phyloP scores from a whole-genome alignment of 257 asterid genomes.

The Nicotiana undulata region DNA sequence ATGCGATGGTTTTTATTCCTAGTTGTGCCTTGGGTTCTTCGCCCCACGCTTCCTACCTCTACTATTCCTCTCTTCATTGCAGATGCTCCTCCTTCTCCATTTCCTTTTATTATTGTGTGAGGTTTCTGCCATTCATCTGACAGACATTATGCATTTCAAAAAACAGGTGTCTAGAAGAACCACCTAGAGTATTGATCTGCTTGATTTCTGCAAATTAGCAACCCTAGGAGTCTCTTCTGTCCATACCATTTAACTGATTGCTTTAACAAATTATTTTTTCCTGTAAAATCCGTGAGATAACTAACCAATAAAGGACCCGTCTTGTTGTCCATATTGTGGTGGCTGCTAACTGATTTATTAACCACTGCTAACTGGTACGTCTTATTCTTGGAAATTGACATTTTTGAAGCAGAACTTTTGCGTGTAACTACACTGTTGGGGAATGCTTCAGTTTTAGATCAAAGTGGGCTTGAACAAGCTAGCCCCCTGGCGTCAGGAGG shows the following conservation, averaged over 20 bases:
- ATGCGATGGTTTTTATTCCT: not conserved
- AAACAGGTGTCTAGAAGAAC: no score
- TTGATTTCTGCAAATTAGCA: not conserved
- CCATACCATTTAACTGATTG: not conserved
- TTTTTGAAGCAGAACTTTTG: conserved; percentile 99
- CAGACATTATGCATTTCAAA: no score
- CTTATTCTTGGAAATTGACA: conserved; percentile 98
- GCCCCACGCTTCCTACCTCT: not conserved
- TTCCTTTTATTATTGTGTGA: no score
- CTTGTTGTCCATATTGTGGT: conserved; percentile 71
- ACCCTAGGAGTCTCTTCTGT: not conserved
- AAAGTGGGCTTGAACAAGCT: conserved; percentile 96
- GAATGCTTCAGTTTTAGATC: conserved; percentile 99
- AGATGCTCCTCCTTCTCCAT: no score
- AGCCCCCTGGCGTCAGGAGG: conserved; percentile 99
- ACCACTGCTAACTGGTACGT: conserved; percentile 97
- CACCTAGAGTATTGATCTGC: no score
- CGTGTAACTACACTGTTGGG: conserved; percentile 99
- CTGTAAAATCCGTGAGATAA: conserved; percentile 16
- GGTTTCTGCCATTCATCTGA: not conserved
- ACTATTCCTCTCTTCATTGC: not conserved
- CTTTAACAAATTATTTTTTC: not conserved
- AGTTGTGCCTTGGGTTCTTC: not conserved
- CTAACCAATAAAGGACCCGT: conserved; percentile 49
- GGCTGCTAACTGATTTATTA: conserved; percentile 68